Evolutionary conservation across 2,329 filamentous ascomycete species (phyloP).

Genomic region (Xylaria arbuscula): DNA sequence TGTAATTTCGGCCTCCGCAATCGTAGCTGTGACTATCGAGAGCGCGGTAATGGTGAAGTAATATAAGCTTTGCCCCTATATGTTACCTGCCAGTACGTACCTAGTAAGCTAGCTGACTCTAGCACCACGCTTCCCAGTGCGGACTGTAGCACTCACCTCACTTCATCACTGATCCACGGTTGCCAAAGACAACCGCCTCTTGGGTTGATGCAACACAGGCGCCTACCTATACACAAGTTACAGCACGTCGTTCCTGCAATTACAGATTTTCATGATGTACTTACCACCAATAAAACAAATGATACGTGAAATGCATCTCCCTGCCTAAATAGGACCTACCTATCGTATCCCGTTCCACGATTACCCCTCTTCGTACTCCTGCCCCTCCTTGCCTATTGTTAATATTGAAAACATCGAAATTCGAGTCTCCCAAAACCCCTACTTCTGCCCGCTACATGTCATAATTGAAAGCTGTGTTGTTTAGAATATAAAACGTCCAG

Average conservation of each 20-base stretch:
- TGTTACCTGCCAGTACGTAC: too few species aligned
- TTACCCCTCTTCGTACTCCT: slow-evolving; percentile 27
- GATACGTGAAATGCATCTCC: slow-evolving; percentile 8
- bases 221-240: not conserved
- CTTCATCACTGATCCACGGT: not conserved
- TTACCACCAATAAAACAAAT: not conserved
- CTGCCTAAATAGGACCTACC: slow-evolving; percentile 10
- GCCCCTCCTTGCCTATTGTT: slow-evolving; percentile 3
- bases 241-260: not conserved
- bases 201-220: not conserved
- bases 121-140: not conserved
- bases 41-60: not conserved
- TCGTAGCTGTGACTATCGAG: not conserved
- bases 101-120: not conserved
- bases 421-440: not conserved
- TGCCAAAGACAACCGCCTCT: not conserved
- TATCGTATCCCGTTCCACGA: slow-evolving; percentile 8
- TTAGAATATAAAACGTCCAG: not conserved
- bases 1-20: not conserved
- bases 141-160: not conserved
- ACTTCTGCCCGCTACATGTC: not conserved
- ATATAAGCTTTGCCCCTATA: not conserved
- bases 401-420: not conserved
- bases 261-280: not conserved
- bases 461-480: not conserved